Percentiles rank a stretch among this genome's conserved stretches.
These are phyloP conservation scores for Odontarrhena argentea DNA, from an alignment of 345 rosid genomes.

Conservation along the genomic window DNA sequence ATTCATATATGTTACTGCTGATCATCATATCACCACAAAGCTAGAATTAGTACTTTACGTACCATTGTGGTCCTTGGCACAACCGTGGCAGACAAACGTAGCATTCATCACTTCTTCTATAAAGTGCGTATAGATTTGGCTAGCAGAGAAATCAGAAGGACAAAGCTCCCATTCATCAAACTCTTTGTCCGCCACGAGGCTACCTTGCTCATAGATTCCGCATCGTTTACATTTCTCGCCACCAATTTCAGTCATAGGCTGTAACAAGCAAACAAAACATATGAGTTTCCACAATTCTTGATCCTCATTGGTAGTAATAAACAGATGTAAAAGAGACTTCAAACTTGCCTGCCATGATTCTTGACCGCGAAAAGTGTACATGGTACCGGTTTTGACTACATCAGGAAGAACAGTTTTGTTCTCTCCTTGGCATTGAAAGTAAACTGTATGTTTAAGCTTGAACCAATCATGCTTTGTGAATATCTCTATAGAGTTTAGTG, in stretches of 20 bases:
- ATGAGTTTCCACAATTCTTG: background rate
- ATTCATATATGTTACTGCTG: conserved; percentile 8
- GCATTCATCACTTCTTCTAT: conserved; percentile 63
- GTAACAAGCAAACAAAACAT: conserved; percentile 31
- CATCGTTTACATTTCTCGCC: conserved; percentile 86
- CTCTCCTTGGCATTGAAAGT: conserved; percentile 68
- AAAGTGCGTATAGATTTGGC: conserved; percentile 55
- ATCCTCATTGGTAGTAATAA: background rate
- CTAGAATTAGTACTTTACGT: conserved; percentile 22
- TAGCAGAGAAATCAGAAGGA: conserved; percentile 66
- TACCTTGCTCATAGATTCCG: conserved; percentile 80
- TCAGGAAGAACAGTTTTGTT: conserved; percentile 56
- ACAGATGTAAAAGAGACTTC: background rate
- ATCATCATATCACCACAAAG: conserved; percentile 12
- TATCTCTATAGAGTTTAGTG: conserved; percentile 56
- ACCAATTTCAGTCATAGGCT: conserved; percentile 70
- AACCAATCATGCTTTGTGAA: conserved; percentile 61
- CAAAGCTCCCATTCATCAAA: conserved; percentile 92
- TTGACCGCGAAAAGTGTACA: conserved; percentile 60
- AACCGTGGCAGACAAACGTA: conserved; percentile 68
- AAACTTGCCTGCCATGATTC: conserved; percentile 76
- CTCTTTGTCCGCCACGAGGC: conserved; percentile 59
- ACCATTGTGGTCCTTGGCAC: conserved; percentile 51
- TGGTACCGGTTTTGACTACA: conserved; percentile 41
- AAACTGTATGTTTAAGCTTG: conserved; percentile 50